Conservation (phyloP, 768 basidiomycete genomes). For the Tricholoma furcatifolium region DNA sequence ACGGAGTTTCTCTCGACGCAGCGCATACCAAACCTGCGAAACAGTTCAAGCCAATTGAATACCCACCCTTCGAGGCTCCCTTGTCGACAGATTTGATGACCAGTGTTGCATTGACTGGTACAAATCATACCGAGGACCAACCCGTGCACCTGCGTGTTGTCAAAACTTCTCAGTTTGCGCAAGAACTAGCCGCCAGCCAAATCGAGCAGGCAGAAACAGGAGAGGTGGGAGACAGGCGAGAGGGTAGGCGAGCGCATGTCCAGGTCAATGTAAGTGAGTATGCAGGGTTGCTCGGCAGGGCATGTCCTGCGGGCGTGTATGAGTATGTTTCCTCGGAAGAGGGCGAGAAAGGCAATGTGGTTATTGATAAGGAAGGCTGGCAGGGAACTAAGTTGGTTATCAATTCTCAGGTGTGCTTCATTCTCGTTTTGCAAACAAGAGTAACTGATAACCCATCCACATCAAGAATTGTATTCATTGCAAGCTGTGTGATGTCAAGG, state of each 20-base stretch:
- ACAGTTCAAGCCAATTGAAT: slow-evolving; percentile 72
- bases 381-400: slow-evolving; percentile 89
- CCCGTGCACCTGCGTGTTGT: slow-evolving; percentile 82
- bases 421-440: not conserved
- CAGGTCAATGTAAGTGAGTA: slow-evolving; percentile 72
- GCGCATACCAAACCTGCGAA: slow-evolving; percentile 68
- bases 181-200: slow-evolving; percentile 20
- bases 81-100: slow-evolving; percentile 93
- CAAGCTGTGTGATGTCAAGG: slow-evolving; percentile 95
- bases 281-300: slow-evolving; percentile 84
- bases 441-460: not conserved
- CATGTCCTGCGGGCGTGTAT: slow-evolving; percentile 95
- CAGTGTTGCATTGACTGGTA: slow-evolving; percentile 84
- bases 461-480: slow-evolving; percentile 88
- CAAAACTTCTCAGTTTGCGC: slow-evolving; percentile 27
- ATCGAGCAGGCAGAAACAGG: slow-evolving; percentile 20
- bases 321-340: slow-evolving; percentile 72
- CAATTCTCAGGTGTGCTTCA: slow-evolving; percentile 80
- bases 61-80: slow-evolving; percentile 85
- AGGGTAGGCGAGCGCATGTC: slow-evolving; percentile 63
- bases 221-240: slow-evolving; percentile 39
- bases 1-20: slow-evolving; percentile 50
- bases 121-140: slow-evolving; percentile 97
- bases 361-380: slow-evolving; percentile 51
- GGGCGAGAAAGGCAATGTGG: slow-evolving; percentile 42